Conservation (phyloP, 441 rosid species). For the Dalechampia spathulata region DNA sequence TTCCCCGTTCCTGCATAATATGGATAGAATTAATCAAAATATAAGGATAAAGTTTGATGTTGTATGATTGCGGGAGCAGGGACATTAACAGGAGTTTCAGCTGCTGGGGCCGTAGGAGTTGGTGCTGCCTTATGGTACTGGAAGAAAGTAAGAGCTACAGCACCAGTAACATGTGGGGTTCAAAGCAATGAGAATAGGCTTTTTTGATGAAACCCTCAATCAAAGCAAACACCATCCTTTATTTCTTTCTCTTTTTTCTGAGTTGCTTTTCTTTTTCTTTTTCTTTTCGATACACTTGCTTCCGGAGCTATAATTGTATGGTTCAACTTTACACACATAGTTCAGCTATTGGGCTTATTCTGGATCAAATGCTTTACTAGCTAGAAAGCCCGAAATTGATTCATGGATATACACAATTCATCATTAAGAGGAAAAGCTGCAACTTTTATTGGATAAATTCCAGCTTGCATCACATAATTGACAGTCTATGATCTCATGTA, state of each 20-base stretch:
- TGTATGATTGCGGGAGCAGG: conserved; percentile 27
- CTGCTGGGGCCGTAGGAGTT: conserved; percentile 67
- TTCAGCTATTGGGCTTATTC: no score
- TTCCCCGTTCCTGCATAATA: no score
- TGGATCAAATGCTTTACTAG: no score
- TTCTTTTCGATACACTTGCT: no score
- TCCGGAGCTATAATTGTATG: no score
- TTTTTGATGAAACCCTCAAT: conserved; percentile 29
- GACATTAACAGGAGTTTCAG: conserved; percentile 63
- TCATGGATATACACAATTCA: no score
- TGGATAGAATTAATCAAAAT: neutral
- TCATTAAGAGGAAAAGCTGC: neutral
- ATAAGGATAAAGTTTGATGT: neutral
- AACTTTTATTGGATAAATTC: no score
- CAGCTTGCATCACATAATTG: neutral
- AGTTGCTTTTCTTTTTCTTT: neutral
- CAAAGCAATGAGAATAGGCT: conserved; percentile 78
- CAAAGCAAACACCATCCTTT: conserved; percentile 1
- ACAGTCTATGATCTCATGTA: neutral
- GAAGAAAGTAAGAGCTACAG: conserved; percentile 74
- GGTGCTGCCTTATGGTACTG: conserved; percentile 74
- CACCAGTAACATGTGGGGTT: conserved; percentile 84
- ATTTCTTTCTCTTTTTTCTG: neutral
- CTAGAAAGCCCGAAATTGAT: no score
- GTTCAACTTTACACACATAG: no score